Evolutionary conservation across 768 basidiomycete genomes (phyloP).

Genomic region (Suillus cothurnatus): DNA sequence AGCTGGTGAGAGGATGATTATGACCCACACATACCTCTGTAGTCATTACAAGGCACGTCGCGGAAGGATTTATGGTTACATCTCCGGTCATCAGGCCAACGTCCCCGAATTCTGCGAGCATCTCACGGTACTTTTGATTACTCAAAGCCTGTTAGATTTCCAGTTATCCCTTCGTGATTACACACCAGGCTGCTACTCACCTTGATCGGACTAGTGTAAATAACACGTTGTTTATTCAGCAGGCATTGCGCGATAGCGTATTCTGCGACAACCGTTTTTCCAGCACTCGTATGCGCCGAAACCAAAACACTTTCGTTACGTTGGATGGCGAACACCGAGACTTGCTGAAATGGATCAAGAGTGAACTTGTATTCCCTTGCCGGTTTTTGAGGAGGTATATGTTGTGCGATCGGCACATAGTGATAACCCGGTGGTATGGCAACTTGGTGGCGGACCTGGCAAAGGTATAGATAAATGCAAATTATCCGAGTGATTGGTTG

Average conservation of each 20-base stretch:
- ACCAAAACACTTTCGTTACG: constrained; percentile 97
- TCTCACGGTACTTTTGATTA: constrained; percentile 98
- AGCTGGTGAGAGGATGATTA: background rate
- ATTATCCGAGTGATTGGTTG: constrained; percentile 2
- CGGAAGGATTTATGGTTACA: constrained; percentile 97
- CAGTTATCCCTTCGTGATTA: constrained; percentile 18
- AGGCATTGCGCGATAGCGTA: constrained; percentile 98
- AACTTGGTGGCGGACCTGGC: constrained; percentile 92
- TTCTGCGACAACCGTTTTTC: constrained; percentile 99
- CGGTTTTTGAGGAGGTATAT: constrained; percentile 89
- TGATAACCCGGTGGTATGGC: constrained; percentile 91
- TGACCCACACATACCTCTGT: constrained; percentile 70
- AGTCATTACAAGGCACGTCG: constrained; percentile 98
- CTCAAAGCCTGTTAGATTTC: constrained; percentile 76
- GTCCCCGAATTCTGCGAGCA: constrained; percentile 96
- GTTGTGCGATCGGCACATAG: constrained; percentile 87
- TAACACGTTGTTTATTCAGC: constrained; percentile 91
- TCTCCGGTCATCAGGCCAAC: constrained; percentile 99
- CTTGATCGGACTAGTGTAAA: constrained; percentile 99
- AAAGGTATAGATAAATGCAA: constrained; percentile 10
- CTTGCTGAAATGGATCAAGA: constrained; percentile 95
- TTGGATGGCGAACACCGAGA: constrained; percentile 94
- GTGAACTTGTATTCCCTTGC: constrained; percentile 94
- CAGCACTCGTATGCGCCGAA: constrained; percentile 97
- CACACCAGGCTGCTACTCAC: constrained; percentile 49